These are phyloP conservation scores for Paracorniculantispora psalliotae DNA, from an alignment of 2,329 filamentous ascomycete genomes.

Conservation along the genomic window DNA sequence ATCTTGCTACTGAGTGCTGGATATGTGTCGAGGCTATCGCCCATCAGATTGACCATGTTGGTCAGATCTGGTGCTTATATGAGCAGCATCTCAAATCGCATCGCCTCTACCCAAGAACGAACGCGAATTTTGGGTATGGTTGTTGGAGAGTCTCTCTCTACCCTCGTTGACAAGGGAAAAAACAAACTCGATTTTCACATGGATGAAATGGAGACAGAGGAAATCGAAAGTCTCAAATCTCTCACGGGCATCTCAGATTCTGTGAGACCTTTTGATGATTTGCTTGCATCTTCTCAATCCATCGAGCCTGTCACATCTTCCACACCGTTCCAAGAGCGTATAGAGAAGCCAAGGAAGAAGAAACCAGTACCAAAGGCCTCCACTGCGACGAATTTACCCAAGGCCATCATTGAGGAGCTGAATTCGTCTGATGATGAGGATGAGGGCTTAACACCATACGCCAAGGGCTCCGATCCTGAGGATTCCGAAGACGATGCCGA, in stretches of 20 bases:
- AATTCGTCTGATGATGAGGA: constrained; percentile 55
- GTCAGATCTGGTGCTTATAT: constrained; percentile 70
- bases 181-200: constrained; percentile 78
- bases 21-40: constrained; percentile 63
- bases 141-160: constrained; percentile 68
- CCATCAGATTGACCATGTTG: constrained; percentile 62
- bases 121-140: constrained; percentile 84
- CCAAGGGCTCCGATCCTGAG: constrained; percentile 81
- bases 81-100: constrained; percentile 75
- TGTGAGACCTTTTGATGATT: constrained; percentile 51
- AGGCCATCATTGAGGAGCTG: constrained; percentile 61
- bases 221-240: constrained; percentile 69
- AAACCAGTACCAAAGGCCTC: constrained; percentile 26
- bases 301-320: background rate
- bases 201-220: constrained; percentile 68
- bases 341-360: constrained; percentile 21
- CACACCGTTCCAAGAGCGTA: constrained; percentile 15
- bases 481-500: constrained; percentile 94
- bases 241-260: constrained; percentile 60
- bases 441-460: constrained; percentile 69
- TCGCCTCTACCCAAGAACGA: constrained; percentile 68
- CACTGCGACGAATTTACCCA: constrained; percentile 26
- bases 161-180: constrained; percentile 61
- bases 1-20: constrained; percentile 72
- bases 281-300: constrained; percentile 30